Evolutionary conservation across 1,284 basidiomycete genomes (phyloP).

Genomic region (Xanthoconium separans): DNA sequence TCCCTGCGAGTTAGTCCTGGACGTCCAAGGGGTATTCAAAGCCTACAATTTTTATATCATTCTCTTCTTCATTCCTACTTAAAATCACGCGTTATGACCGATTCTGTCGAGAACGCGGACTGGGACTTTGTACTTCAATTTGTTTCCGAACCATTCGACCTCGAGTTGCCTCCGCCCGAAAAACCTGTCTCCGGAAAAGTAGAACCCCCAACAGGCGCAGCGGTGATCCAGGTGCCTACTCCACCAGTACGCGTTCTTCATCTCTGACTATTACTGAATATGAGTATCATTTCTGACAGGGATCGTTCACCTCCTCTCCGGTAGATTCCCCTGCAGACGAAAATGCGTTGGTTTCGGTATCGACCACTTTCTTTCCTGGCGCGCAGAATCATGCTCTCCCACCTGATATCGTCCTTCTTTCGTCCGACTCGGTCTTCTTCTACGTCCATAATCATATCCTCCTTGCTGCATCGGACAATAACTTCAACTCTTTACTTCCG

Average conservation of each 20-base stretch:
- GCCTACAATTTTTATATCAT: background rate
- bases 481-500: slow-evolving; percentile 49
- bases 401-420: slow-evolving; percentile 63
- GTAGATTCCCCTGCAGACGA: slow-evolving; percentile 38
- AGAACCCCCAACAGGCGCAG: slow-evolving; percentile 16
- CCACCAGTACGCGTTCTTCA: slow-evolving; percentile 52
- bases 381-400: slow-evolving; percentile 53
- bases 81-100: slow-evolving; percentile 19
- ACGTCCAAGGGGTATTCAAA: background rate
- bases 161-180: slow-evolving; percentile 37
- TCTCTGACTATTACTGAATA: slow-evolving; percentile 5
- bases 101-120: slow-evolving; percentile 45
- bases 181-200: slow-evolving; percentile 35
- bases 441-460: slow-evolving; percentile 57
- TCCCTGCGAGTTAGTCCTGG: slow-evolving; percentile 2
- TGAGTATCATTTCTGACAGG: slow-evolving; percentile 31
- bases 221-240: slow-evolving; percentile 54
- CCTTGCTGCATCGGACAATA: slow-evolving; percentile 51
- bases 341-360: slow-evolving; percentile 63
- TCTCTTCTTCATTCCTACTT: background rate
- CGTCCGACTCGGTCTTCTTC: slow-evolving; percentile 75
- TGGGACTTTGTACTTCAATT: slow-evolving; percentile 67
- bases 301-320: slow-evolving; percentile 52
- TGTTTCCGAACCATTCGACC: slow-evolving; percentile 53
- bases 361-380: slow-evolving; percentile 74